These are phyloP conservation scores for Xylaria palmicola DNA, from an alignment of 495 filamentous ascomycete species.

Conservation along the genomic window DNA sequence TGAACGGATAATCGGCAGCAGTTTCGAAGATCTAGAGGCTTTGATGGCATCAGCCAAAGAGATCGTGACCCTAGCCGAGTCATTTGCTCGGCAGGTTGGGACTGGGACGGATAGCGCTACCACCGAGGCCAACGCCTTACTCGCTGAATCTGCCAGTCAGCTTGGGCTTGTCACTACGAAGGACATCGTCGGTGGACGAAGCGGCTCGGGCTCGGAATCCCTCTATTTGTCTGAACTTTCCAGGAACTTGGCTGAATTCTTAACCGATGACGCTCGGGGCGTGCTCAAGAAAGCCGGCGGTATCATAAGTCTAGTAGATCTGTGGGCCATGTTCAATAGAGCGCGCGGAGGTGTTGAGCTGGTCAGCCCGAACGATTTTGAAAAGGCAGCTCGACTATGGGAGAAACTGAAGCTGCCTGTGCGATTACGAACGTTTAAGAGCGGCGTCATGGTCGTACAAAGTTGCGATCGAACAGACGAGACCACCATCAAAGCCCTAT, in stretches of 20 bases:
- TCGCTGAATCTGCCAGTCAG: slow-evolving; percentile 80
- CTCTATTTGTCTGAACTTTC: slow-evolving; percentile 76
- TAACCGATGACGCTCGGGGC: slow-evolving; percentile 84
- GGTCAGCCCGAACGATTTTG: slow-evolving; percentile 87
- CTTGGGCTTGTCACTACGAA: slow-evolving; percentile 89
- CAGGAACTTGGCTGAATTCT: slow-evolving; percentile 86
- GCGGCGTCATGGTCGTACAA: slow-evolving; percentile 89
- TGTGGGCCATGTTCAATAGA: slow-evolving; percentile 98
- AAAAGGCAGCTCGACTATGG: slow-evolving; percentile 84
- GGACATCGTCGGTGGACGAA: slow-evolving; percentile 65
- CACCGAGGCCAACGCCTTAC: slow-evolving; percentile 66
- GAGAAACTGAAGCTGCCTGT: slow-evolving; percentile 86
- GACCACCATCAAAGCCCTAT: slow-evolving; percentile 74
- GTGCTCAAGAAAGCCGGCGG: slow-evolving; percentile 82
- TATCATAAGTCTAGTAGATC: slow-evolving; percentile 90
- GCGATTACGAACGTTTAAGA: slow-evolving; percentile 82
- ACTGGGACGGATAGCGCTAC: slow-evolving; percentile 52
- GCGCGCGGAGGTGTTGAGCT: slow-evolving; percentile 91
- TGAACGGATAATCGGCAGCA: slow-evolving; percentile 85
- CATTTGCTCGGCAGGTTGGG: slow-evolving; percentile 70
- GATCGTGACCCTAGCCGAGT: slow-evolving; percentile 89
- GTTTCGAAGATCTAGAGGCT: slow-evolving; percentile 95
- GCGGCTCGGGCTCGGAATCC: slow-evolving; percentile 45
- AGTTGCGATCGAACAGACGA: slow-evolving; percentile 86
- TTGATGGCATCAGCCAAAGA: slow-evolving; percentile 97